Base-by-base conservation (phyloP, 495 filamentous ascomycete species). In the Penicillium cataractarum region DNA sequence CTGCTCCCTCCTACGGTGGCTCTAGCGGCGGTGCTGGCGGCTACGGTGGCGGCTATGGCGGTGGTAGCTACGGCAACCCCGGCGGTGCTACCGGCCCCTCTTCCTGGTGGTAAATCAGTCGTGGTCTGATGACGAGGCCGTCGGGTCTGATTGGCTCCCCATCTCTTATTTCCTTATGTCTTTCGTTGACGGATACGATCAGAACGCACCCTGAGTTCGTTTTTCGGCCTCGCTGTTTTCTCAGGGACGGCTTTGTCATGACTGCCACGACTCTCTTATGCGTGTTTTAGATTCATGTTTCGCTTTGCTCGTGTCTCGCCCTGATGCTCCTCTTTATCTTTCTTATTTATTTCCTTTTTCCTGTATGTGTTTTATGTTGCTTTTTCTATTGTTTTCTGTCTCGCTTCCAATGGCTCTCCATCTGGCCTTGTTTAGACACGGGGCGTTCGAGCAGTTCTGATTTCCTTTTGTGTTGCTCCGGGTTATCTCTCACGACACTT, bases 51-150 rank as follows among this genome's bases (percentile, higher is more conserved):
- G 56, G 57, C 62, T 13, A 19, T 6, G 77, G 76, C 33, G 78
- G 81, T 56, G 87, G 89, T 63, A 73, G 83, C 69, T 92, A 92
- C 75, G 93, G 93, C 73, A 96, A 96, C 80, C 92, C 92, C 60
- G 91, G 91, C 67, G 92, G 91, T 68, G 82, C 88, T 67, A 90
- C 88, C 61, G 90, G 90, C 66, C 90, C 90, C 75, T 91, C 87
- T 64, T 93, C 89, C 65, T 99, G 95, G 95, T 99, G 94, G 95
- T 97, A 97, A 84, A 87, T 72, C 67, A 63, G 68, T 77, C 72
- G 78, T 80, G 76, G 74, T 80, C 75, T 74, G 66, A 67, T 77
- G 77, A 78, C 74, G 76, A 77, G 74, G 80, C 76, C 71, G 71
- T 74, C 67, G 66, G 68, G 70, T 80, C 78, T 79, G 76, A 76